phyloP scores from a whole-genome alignment of 352 stramenopile species.

The Saprolegnia parasitica region DNA sequence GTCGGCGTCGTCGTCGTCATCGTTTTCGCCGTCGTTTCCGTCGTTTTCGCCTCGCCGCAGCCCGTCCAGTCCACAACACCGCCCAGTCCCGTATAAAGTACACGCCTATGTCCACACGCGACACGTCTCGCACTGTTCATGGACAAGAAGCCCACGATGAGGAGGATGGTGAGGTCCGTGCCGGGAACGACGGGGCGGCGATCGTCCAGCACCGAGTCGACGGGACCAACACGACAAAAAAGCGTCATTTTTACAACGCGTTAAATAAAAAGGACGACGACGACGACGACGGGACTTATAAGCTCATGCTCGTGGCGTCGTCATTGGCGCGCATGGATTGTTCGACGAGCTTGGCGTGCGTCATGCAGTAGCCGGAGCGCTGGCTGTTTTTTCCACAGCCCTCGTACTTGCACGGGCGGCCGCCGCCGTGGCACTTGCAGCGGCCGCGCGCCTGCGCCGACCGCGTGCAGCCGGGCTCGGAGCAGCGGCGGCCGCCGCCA shows the following conservation, averaged over 20 bases:
- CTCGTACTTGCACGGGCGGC: constrained; percentile 62
- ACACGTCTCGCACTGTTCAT: neutral
- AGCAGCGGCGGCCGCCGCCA: constrained; percentile 71
- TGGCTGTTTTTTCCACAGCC: constrained; percentile 82
- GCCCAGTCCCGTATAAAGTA: neutral
- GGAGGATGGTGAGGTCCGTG: neutral
- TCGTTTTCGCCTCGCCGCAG: neutral
- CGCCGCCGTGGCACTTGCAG: constrained; percentile 83
- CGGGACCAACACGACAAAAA: too few relatives aligned
- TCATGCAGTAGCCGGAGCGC: constrained; percentile 71
- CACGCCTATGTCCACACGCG: neutral
- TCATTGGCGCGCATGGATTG: neutral
- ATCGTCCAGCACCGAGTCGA: too few relatives aligned
- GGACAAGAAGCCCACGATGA: neutral
- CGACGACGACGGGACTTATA: neutral
- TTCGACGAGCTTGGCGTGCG: constrained; percentile 38
- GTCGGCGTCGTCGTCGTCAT: too few relatives aligned
- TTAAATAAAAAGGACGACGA: neutral
- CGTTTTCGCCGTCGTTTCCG: too few relatives aligned
- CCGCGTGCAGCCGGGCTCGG: constrained; percentile 70
- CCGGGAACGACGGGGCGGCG: too few relatives aligned
- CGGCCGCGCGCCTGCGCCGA: constrained; percentile 72
- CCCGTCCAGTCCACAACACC: neutral
- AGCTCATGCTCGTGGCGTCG: neutral
- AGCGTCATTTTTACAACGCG: neutral